phyloP scores from a whole-genome alignment of 495 filamentous ascomycete genomes.

The Mytilinidion resinicola region DNA sequence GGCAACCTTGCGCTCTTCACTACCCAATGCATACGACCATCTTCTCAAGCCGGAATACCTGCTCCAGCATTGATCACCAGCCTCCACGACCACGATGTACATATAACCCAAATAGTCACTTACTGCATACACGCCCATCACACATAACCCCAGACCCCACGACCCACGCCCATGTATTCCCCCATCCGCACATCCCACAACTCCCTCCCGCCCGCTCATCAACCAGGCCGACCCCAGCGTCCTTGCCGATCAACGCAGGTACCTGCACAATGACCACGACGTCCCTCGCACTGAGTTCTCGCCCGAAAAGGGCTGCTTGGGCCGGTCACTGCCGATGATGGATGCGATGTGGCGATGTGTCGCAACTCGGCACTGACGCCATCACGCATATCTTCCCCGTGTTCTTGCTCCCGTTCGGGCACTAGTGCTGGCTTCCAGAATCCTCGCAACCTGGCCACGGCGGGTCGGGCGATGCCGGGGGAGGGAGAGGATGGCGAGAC shows the following conservation, averaged over 20 bases:
- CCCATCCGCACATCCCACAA: not conserved
- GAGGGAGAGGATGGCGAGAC: too few relatives aligned
- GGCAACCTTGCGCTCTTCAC: too few relatives aligned
- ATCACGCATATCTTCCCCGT: not conserved
- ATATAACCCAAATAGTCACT: too few relatives aligned
- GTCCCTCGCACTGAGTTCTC: not conserved
- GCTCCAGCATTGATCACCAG: not conserved
- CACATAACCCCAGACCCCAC: too few relatives aligned
- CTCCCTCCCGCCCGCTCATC: not conserved
- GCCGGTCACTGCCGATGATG: not conserved
- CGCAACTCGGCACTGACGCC: not conserved
- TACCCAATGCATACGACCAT: too few relatives aligned
- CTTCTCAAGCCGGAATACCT: not conserved
- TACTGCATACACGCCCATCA: too few relatives aligned
- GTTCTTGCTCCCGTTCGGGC: not conserved
- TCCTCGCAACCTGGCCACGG: too few relatives aligned
- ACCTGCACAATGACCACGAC: not conserved
- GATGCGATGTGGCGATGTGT: not conserved
- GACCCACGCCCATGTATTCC: not conserved
- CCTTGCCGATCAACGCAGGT: slow-evolving; percentile 1
- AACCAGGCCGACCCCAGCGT: not conserved
- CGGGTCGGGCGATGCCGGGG: too few relatives aligned
- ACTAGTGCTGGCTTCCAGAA: too few relatives aligned
- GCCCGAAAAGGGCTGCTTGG: not conserved
- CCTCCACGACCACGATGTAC: not conserved